Evolutionary conservation across 1,284 basidiomycete species (phyloP).

Genomic region (Papiliotrema laurentii): DNA sequence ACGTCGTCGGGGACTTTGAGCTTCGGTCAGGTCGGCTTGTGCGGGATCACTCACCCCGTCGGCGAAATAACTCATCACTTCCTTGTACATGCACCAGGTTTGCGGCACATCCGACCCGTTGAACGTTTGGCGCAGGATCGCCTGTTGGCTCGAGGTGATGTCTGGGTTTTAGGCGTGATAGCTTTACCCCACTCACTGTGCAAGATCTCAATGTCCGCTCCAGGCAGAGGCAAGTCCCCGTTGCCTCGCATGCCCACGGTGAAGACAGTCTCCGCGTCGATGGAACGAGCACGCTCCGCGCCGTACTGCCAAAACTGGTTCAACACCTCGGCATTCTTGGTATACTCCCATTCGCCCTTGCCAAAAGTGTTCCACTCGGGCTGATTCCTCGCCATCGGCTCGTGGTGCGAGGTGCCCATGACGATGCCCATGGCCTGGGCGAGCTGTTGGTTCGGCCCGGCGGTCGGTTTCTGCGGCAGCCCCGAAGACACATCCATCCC

Average conservation of each 20-base stretch:
- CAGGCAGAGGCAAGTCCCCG: constrained; percentile 28
- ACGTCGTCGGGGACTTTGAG: constrained; percentile 45
- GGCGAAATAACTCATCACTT: constrained; percentile 65
- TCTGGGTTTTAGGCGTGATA: constrained; percentile 3
- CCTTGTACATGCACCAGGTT: constrained; percentile 54
- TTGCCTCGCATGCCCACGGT: constrained; percentile 41
- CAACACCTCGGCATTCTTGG: constrained; percentile 18
- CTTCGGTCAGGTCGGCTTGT: constrained; percentile 16
- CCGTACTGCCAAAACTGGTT: constrained; percentile 32
- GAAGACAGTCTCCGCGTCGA: constrained; percentile 22
- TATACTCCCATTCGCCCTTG: constrained; percentile 22
- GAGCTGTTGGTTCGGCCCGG: constrained; percentile 56
- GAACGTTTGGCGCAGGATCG: constrained; percentile 57
- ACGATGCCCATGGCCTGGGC: constrained; percentile 66
- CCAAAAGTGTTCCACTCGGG: constrained; percentile 21
- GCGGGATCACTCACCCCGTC: constrained; percentile 52
- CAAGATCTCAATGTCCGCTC: constrained; percentile 25
- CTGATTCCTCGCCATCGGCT: constrained; percentile 45
- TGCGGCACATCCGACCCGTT: constrained; percentile 56
- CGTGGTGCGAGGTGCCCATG: constrained; percentile 55
- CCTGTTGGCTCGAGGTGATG: constrained; percentile 59
- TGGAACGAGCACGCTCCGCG: constrained; percentile 28
- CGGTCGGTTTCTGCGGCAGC: constrained; percentile 12
- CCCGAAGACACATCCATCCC: constrained; percentile 47
- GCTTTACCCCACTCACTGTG: constrained; percentile 1